Base-by-base conservation (phyloP, 2,329 filamentous ascomycete species). In the Cladophialophora psammophila region DNA sequence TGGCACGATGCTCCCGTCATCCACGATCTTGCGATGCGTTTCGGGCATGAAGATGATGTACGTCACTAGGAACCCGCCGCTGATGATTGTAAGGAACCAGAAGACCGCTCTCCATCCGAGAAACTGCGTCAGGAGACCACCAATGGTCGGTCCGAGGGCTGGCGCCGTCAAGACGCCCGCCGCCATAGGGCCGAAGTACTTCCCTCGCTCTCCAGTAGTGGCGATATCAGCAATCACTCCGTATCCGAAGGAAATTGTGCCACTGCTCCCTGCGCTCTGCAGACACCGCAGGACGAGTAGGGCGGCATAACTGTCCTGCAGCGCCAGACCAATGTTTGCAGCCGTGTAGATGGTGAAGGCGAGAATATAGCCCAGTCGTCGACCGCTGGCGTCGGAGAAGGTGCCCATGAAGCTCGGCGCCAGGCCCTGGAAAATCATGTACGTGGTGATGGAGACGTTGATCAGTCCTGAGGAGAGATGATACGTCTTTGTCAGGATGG, bases 31-130 rank as follows among this genome's bases (percentile, higher is more conserved):
- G 40, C 79, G 75, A 45, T 72, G 72, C 1, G 78, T 80, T 64
- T 80, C 78, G 1, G 77, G 78, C n/a, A 79, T 75, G 69, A 77
- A 72, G 1, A 76, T 15, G 5, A 75, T 12, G 1, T 76, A 57
- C 0, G 68, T 68, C 2, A 75, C 15, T 26, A 73, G 69, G 26
- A 75, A 71, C 1, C 73, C 73, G 0, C 76, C 80, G 0, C 80
- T 75, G 58, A 83, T 76, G 20, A 86, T 84, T 35, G 81, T 76
- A 4, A 87, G 76, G 65, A 86, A 84, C 83, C 84, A 86, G 69
- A 87, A 87, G 6, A 86, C 80, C 1, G 79, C 78, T 45, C 79
- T 75, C 84, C 84, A 87, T 0, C 84, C 84, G 0, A 86, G 70
- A 48, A 79, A 78, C 56, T 83, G 79, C 0, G 80, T 77, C 0